Conservation (phyloP, 1,284 basidiomycete species). For the Apiotrichum siamense region DNA sequence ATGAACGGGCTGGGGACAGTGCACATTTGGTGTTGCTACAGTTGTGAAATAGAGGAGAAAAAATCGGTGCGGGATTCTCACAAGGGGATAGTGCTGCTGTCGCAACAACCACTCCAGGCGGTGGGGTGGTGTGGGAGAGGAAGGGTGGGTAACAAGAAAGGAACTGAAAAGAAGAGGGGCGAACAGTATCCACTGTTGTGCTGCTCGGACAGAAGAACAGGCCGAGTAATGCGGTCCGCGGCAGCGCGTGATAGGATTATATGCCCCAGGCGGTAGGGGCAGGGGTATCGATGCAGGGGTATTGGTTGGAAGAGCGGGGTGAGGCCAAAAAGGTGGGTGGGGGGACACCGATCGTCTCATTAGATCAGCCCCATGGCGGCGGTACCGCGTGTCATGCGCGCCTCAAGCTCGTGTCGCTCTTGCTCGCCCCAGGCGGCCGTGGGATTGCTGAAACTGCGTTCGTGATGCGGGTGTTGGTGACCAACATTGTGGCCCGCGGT, state of each 20-base stretch:
- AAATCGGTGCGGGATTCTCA: too few species aligned
- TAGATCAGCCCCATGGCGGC: conserved; percentile 1
- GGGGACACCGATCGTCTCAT: not conserved
- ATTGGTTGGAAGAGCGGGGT: not conserved
- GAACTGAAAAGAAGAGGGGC: too few species aligned
- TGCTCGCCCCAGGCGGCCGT: conserved; percentile 2
- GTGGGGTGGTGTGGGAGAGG: too few species aligned
- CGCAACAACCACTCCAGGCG: too few species aligned
- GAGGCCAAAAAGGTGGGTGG: not conserved
- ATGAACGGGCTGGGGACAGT: not conserved
- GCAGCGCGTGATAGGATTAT: not conserved
- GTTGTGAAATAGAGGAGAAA: not conserved
- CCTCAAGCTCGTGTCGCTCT: conserved; percentile 5
- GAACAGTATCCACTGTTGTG: too few species aligned
- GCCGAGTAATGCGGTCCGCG: not conserved
- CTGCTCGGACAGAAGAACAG: not conserved
- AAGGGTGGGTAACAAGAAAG: too few species aligned
- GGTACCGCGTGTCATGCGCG: conserved; percentile 1
- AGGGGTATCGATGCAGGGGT: conserved; percentile 16
- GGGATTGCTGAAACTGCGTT: conserved; percentile 12
- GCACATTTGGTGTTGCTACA: conserved; percentile 12
- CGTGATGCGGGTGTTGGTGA: too few species aligned
- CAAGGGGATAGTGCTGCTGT: too few species aligned
- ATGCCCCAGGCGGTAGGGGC: not conserved
- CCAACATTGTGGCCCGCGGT: conserved; percentile 6